Evolutionary conservation across 495 filamentous ascomycete species (phyloP).

Genomic region (Penicillium daleae): DNA sequence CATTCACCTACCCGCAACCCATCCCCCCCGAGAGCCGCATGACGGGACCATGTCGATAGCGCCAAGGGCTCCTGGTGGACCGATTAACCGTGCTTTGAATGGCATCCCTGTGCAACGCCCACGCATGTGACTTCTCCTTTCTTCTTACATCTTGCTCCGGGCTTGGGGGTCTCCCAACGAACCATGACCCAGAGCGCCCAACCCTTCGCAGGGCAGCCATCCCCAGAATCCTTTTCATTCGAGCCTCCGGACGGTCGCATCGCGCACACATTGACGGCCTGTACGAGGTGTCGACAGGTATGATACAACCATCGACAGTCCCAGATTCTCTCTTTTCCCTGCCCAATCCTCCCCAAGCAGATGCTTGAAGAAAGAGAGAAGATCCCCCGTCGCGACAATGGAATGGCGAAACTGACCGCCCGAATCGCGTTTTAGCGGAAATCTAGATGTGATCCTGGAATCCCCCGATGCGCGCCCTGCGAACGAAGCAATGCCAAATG

Average conservation of each 20-base stretch:
- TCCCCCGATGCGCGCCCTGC: conserved; percentile 91
- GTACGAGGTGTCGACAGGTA: conserved; percentile 84
- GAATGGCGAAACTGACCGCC: conserved; percentile 1
- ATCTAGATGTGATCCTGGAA: conserved; percentile 87
- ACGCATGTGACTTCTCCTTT: conserved; percentile 26
- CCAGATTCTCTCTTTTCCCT: conserved; percentile 4
- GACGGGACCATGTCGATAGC: conserved; percentile 30
- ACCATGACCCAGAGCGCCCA: conserved; percentile 30
- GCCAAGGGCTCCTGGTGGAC: conserved; percentile 19
- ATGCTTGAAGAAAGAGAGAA: neutral
- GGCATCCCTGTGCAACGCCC: conserved; percentile 13
- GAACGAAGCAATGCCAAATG: conserved; percentile 85
- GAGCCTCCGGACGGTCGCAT: conserved; percentile 54
- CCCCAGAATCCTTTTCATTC: conserved; percentile 28
- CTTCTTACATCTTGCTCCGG: conserved; percentile 7
- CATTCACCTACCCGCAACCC: neutral
- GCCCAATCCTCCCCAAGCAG: neutral
- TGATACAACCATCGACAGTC: conserved; percentile 31
- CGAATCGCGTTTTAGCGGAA: conserved; percentile 65
- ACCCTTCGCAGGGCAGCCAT: conserved; percentile 23
- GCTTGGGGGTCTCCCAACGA: conserved; percentile 9
- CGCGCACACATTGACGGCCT: conserved; percentile 85
- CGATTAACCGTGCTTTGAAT: conserved; percentile 15
- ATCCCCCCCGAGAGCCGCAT: conserved; percentile 6
- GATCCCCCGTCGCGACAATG: neutral